These are phyloP conservation scores for Brasilioporus rufonigricans DNA, from an alignment of 768 basidiomycete species.

Conservation along the genomic window DNA sequence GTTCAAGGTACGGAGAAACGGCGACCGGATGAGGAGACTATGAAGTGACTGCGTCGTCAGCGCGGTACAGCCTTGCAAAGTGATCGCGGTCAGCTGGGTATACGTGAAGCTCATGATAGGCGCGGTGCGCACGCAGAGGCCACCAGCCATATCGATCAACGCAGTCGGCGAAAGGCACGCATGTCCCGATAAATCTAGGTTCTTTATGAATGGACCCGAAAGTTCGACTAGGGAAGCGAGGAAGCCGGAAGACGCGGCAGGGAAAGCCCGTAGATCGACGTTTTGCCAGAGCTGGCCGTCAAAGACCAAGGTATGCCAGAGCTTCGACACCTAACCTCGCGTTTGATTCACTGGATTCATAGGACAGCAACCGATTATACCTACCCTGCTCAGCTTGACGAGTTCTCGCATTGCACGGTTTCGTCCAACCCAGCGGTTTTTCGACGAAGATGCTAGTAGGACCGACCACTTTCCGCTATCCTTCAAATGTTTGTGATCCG, in stretches of 20 bases:
- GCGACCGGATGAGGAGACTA: constrained; percentile 64
- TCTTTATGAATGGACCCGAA: constrained; percentile 64
- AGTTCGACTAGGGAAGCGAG: constrained; percentile 50
- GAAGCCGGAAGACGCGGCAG: constrained; percentile 49
- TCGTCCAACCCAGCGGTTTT: constrained; percentile 71
- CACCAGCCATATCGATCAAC: constrained; percentile 52
- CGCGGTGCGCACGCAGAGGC: constrained; percentile 45
- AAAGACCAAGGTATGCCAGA: constrained; percentile 71
- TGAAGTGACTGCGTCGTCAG: constrained; percentile 69
- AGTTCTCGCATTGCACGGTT: constrained; percentile 75
- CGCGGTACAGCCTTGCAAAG: constrained; percentile 68
- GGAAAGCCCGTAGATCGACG: constrained; percentile 63
- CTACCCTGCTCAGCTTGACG: constrained; percentile 75
- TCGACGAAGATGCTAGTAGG: constrained; percentile 56
- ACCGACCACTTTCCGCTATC: constrained; percentile 56
- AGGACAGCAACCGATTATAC: constrained; percentile 28
- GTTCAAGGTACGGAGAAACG: constrained; percentile 52
- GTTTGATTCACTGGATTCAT: constrained; percentile 13
- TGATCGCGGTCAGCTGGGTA: constrained; percentile 70
- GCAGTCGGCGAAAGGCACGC: constrained; percentile 45
- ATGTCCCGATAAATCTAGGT: constrained; percentile 65
- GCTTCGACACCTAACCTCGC: constrained; percentile 62
- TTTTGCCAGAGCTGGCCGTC: constrained; percentile 86
- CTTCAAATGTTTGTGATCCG: constrained; percentile 49
- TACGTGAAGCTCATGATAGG: constrained; percentile 34